phyloP scores from a whole-genome alignment of 208 protist genomes.

The Naegleria gruberi region DNA sequence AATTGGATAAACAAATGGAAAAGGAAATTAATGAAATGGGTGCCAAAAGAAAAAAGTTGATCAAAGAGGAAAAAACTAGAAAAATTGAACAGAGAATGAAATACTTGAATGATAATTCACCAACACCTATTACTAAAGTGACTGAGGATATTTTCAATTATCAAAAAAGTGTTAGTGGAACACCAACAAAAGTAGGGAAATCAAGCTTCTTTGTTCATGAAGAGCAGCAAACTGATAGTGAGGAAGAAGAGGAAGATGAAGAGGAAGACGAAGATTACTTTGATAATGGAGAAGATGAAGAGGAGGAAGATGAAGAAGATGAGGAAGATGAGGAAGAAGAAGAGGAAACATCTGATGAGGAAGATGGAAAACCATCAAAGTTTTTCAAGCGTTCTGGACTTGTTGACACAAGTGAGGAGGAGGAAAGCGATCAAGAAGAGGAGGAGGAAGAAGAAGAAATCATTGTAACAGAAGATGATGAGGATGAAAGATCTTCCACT shows the following conservation, averaged over 20 bases:
- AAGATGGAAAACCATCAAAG: neutral
- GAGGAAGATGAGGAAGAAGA: neutral
- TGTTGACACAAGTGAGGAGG: neutral
- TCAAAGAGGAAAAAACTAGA: neutral
- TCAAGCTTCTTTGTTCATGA: neutral
- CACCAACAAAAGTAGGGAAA: neutral
- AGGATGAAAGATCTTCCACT: neutral
- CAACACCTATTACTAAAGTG: neutral
- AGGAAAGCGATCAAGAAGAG: neutral
- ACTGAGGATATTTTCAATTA: neutral
- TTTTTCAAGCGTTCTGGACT: neutral
- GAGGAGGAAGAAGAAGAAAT: neutral
- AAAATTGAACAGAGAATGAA: neutral
- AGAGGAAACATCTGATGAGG: neutral
- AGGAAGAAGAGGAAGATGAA: neutral
- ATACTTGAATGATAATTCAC: neutral
- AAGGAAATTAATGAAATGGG: neutral
- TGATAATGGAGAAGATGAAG: neutral
- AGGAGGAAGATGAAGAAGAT: neutral
- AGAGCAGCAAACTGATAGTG: neutral
- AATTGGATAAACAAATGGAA: neutral
- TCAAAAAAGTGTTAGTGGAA: neutral
- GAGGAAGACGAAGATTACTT: neutral
- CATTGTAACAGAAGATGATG: neutral
- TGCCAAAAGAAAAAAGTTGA: neutral